These are phyloP conservation scores for Brassica incana DNA, from an alignment of 345 rosid genomes.

Conservation along the genomic window DNA sequence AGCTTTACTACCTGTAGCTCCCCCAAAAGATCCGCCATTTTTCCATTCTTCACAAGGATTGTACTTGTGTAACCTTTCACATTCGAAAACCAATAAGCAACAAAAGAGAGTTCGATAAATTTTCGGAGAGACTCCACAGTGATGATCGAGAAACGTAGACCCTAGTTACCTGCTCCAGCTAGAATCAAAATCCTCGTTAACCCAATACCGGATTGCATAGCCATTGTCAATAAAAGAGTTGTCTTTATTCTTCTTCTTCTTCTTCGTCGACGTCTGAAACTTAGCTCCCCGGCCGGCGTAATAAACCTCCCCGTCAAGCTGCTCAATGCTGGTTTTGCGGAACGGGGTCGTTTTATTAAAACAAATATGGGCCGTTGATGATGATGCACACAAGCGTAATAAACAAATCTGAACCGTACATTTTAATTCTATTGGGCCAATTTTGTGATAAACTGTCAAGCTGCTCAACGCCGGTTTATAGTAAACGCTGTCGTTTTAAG, in stretches of 20 bases:
- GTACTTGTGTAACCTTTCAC: conserved; percentile 76
- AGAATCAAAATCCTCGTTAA: conserved; percentile 66
- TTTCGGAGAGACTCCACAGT: not conserved
- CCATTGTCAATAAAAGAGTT: conserved; percentile 45
- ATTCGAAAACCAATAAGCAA: conserved; percentile 11
- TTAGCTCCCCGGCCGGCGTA: conserved; percentile 29
- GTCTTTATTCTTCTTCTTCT: conserved; percentile 8
- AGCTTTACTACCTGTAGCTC: conserved; percentile 65
- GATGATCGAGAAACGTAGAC: not conserved
- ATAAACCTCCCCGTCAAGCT: not conserved
- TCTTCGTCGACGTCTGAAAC: conserved; percentile 6
- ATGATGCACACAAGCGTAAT: too few relatives aligned
- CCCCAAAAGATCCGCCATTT: conserved; percentile 73
- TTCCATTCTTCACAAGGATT: conserved; percentile 71
- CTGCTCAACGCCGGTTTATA: not conserved
- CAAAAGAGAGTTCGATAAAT: not conserved
- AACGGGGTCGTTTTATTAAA: too few relatives aligned
- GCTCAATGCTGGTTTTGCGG: too few relatives aligned
- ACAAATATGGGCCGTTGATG: too few relatives aligned
- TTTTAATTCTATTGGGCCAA: too few relatives aligned
- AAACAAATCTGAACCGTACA: too few relatives aligned
- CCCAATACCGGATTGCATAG: conserved; percentile 78
- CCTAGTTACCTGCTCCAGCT: conserved; percentile 70
- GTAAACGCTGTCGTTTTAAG: conserved; percentile 11
- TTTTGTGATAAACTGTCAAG: not conserved